Evolutionary conservation across 768 basidiomycete genomes (phyloP).

Genomic region (Dentipellis fragilis): DNA sequence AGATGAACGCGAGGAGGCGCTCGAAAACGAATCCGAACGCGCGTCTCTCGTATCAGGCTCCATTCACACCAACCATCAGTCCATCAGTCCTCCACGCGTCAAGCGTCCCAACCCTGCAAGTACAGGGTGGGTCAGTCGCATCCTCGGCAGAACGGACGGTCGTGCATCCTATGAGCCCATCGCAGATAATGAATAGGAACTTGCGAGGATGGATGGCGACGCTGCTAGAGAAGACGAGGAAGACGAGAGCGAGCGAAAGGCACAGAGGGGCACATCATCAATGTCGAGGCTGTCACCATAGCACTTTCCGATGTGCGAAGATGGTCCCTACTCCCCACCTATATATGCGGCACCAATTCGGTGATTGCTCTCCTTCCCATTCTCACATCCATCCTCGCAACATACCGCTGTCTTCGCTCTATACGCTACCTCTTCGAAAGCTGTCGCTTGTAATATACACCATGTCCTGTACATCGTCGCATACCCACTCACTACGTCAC

Average conservation of each 20-base stretch:
- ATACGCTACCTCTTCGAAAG: not conserved
- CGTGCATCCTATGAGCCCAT: constrained; percentile 39
- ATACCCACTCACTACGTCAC: not conserved
- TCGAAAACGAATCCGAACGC: constrained; percentile 58
- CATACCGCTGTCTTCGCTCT: not conserved
- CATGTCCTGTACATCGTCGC: not conserved
- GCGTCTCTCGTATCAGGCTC: constrained; percentile 40
- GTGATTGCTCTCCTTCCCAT: not conserved
- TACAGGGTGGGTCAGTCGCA: constrained; percentile 39
- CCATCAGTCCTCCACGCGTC: constrained; percentile 19
- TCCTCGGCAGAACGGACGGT: constrained; percentile 32
- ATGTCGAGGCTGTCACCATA: not conserved
- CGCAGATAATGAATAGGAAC: constrained; percentile 43
- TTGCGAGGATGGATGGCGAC: constrained; percentile 39
- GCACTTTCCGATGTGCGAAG: no score
- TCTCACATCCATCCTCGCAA: not conserved
- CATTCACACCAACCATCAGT: constrained; percentile 28
- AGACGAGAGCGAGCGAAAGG: constrained; percentile 8
- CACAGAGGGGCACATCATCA: constrained; percentile 1
- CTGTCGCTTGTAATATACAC: not conserved
- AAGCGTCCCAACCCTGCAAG: constrained; percentile 16
- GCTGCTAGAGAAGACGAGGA: constrained; percentile 20
- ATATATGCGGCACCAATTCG: not conserved
- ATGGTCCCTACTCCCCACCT: no score
- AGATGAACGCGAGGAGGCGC: constrained; percentile 44